Evolutionary conservation across 805 yeast species (phyloP).

Genomic region (Phaffomyces opuntiae): DNA sequence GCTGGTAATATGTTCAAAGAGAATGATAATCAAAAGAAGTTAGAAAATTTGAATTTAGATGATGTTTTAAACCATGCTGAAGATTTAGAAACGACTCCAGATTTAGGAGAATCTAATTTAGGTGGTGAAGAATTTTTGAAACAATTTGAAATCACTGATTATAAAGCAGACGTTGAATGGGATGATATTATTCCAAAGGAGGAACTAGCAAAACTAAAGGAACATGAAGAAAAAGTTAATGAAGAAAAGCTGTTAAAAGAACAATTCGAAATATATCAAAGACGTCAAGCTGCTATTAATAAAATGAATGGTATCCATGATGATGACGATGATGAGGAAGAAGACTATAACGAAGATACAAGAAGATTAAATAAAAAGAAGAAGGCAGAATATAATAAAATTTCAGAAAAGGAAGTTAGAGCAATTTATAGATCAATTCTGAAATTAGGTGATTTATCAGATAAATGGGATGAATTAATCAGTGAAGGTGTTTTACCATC

Average conservation of each 20-base stretch:
- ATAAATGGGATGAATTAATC: constrained; percentile 76
- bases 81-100: constrained; percentile 94
- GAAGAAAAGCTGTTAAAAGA: constrained; percentile 85
- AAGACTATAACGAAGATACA: constrained; percentile 32
- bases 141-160: constrained; percentile 97
- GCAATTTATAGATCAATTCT: constrained; percentile 77
- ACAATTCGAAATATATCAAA: constrained; percentile 80
- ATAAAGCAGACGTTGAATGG: constrained; percentile 98
- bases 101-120: constrained; percentile 90
- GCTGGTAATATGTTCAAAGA: constrained; percentile 98
- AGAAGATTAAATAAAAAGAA: constrained; percentile 26
- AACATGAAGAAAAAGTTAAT: constrained; percentile 77
- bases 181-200: constrained; percentile 97
- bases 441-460: constrained; percentile 70
- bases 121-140: constrained; percentile 97
- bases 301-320: constrained; percentile 36
- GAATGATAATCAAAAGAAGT: constrained; percentile 88
- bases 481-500: constrained; percentile 86
- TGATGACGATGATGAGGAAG: constrained; percentile 33
- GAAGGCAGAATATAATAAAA: constrained; percentile 40
- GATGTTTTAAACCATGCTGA: constrained; percentile 96
- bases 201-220: constrained; percentile 81
- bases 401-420: constrained; percentile 83
- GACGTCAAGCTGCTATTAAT: constrained; percentile 70
- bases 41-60: constrained; percentile 91